Evolutionary conservation across 257 asterid species (phyloP).

Genomic region (Coffea canephora): DNA sequence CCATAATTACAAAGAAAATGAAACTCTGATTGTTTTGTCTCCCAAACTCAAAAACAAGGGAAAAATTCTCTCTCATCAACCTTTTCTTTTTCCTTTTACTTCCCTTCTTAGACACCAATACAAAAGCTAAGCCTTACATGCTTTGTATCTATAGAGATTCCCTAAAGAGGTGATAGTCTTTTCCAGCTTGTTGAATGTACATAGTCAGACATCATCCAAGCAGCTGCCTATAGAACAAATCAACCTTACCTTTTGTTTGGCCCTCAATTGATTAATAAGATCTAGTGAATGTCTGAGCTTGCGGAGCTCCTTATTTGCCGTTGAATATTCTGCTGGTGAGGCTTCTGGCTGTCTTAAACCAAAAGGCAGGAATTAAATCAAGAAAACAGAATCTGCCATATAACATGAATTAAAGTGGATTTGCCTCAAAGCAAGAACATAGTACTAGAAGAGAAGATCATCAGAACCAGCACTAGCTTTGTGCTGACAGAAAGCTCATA

Average conservation of each 20-base stretch:
- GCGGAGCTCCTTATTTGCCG: slow-evolving; percentile 82
- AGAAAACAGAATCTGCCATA: background rate
- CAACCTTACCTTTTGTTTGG: slow-evolving; percentile 58
- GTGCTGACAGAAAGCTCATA: background rate
- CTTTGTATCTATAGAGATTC: background rate
- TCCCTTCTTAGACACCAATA: background rate
- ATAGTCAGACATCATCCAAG: background rate
- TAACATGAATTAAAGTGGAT: no score
- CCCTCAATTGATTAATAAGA: slow-evolving; percentile 59
- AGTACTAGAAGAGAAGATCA: background rate
- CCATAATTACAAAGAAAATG: background rate
- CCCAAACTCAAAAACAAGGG: background rate
- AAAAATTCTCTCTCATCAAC: background rate
- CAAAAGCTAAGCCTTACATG: background rate
- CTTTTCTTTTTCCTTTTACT: background rate
- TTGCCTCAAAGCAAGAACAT: background rate
- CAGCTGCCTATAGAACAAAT: background rate
- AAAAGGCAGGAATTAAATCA: slow-evolving; percentile 17
- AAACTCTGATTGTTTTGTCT: background rate
- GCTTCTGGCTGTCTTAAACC: slow-evolving; percentile 69
- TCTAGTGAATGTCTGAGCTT: slow-evolving; percentile 61
- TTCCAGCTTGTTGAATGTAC: background rate
- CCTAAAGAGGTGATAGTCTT: background rate
- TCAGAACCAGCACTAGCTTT: background rate
- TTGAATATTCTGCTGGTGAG: slow-evolving; percentile 65